A percentile compares a stretch with the other conserved stretches of the same genome.
Evolutionary conservation across 2,329 filamentous ascomycete species (phyloP).

Genomic region (Aspergillus pseudoterreus): DNA sequence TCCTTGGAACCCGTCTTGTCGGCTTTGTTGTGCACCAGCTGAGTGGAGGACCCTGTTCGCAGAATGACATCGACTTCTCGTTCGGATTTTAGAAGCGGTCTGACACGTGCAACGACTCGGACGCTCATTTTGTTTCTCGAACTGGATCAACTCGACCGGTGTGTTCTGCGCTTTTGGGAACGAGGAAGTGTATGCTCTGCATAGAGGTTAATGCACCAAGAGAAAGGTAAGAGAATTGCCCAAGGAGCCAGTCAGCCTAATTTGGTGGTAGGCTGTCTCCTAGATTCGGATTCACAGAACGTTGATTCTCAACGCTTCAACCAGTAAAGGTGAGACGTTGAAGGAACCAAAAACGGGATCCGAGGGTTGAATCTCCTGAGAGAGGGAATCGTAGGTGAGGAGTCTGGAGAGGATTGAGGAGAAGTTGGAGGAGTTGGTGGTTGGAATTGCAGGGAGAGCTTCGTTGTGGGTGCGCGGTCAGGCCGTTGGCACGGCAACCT

Average conservation of each 20-base stretch:
- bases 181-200: not conserved
- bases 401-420: not conserved
- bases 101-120: constrained; percentile 83
- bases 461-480: constrained; percentile 12
- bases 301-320: not conserved
- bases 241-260: not conserved
- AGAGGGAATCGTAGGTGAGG: not conserved
- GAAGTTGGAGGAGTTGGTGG: not conserved
- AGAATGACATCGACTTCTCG: constrained; percentile 85
- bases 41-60: constrained; percentile 52
- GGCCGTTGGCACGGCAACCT: constrained; percentile 25
- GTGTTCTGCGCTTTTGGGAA: not conserved
- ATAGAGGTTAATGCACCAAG: not conserved
- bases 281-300: not conserved
- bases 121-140: constrained; percentile 49
- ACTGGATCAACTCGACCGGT: constrained; percentile 1
- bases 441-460: not conserved
- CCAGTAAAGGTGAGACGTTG: not conserved
- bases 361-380: not conserved
- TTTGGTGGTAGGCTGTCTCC: not conserved
- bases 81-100: constrained; percentile 82
- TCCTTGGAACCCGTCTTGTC: constrained; percentile 25
- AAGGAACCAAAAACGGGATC: constrained; percentile 1
- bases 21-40: constrained; percentile 14
- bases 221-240: not conserved